Conservation (phyloP, 768 basidiomycete species). For the Trametes sanguinea region DNA sequence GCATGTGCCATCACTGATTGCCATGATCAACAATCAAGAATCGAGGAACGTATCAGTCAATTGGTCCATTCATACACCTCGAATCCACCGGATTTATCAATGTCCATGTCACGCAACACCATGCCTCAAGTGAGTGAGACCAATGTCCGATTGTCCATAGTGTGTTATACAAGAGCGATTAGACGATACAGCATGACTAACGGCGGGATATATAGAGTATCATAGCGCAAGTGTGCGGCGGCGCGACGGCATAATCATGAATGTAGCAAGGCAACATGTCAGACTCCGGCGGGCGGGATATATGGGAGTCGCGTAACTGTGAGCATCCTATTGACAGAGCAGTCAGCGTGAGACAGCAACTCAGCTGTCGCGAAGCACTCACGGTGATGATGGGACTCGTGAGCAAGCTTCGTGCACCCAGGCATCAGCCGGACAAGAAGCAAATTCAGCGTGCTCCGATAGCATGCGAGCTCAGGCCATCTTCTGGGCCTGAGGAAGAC, state of each 20-base stretch:
- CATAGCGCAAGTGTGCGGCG: background rate
- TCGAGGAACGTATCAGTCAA: constrained; percentile 13
- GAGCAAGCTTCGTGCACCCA: constrained; percentile 2
- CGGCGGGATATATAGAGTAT: constrained; percentile 16
- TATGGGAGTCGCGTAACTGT: background rate
- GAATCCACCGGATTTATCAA: background rate
- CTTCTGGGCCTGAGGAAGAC: constrained; percentile 28
- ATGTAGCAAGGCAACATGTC: background rate
- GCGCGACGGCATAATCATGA: background rate
- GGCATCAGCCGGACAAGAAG: constrained; percentile 15
- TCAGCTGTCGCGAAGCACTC: background rate
- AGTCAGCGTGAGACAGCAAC: background rate
- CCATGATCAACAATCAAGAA: constrained; percentile 22
- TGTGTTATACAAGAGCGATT: constrained; percentile 22
- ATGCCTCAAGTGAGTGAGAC: background rate
- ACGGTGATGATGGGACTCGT: constrained; percentile 10
- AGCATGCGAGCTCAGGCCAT: constrained; percentile 11
- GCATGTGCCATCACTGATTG: constrained; percentile 17
- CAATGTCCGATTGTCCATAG: background rate
- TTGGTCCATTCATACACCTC: constrained; percentile 1
- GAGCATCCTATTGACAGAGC: background rate
- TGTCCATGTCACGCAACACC: constrained; percentile 1
- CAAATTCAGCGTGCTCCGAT: constrained; percentile 10
- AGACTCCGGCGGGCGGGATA: constrained; percentile 11
- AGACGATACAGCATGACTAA: constrained; percentile 18